Conservation (phyloP, 208 protist genomes). For the Trypanosomatidae sp. region DNA sequence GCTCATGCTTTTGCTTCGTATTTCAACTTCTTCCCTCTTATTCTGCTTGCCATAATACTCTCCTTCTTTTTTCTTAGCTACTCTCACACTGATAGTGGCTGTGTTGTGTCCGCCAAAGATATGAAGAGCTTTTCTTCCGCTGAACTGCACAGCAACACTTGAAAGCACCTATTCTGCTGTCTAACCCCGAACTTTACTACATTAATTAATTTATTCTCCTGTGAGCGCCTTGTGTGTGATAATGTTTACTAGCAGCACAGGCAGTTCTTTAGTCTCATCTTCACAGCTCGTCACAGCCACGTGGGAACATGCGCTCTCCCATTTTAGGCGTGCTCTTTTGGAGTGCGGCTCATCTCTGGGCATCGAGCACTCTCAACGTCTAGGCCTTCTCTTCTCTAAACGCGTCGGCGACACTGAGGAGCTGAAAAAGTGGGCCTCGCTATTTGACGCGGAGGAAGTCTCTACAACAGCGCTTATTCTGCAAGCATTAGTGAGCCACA, state of each 20-base stretch:
- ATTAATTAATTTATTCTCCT: too few relatives aligned
- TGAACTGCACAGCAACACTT: too few relatives aligned
- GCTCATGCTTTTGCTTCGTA: too few relatives aligned
- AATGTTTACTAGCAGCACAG: slow-evolving; percentile 13
- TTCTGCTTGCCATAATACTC: too few relatives aligned
- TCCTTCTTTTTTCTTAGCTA: too few relatives aligned
- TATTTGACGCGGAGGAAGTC: slow-evolving; percentile 60
- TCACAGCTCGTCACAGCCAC: slow-evolving; percentile 33
- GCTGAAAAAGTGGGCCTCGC: slow-evolving; percentile 46
- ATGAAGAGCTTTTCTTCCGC: too few relatives aligned
- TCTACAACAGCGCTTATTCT: slow-evolving; percentile 56
- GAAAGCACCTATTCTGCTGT: too few relatives aligned
- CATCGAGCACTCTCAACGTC: slow-evolving; percentile 59
- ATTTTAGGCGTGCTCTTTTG: slow-evolving; percentile 54
- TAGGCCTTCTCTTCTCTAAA: slow-evolving; percentile 58
- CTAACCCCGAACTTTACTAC: too few relatives aligned
- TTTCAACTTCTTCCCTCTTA: too few relatives aligned
- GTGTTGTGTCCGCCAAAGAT: too few relatives aligned
- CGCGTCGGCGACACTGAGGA: slow-evolving; percentile 30
- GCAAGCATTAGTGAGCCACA: slow-evolving; percentile 59
- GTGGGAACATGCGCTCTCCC: slow-evolving; percentile 47
- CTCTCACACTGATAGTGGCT: too few relatives aligned
- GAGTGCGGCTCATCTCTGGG: slow-evolving; percentile 53
- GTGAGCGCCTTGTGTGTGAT: too few relatives aligned
- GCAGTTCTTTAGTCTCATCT: slow-evolving; percentile 15